Evolutionary conservation across 2,329 filamentous ascomycete species (phyloP).

Genomic region (Penicillium sp.): DNA sequence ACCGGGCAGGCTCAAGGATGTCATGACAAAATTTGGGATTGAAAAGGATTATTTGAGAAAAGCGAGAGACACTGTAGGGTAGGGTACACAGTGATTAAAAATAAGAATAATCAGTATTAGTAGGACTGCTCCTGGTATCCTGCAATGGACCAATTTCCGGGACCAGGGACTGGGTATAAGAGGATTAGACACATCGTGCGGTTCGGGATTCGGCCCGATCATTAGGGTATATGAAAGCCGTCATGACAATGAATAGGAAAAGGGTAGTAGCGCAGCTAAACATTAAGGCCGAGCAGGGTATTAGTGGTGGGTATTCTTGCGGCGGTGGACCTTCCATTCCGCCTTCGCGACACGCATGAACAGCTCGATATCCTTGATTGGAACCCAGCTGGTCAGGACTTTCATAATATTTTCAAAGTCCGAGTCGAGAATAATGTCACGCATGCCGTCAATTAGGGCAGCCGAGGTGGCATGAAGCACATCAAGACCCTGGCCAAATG

Average conservation of each 20-base stretch:
- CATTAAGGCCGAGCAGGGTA: background rate
- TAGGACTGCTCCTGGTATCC: background rate
- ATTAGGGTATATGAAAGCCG: constrained; percentile 24
- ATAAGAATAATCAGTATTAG: background rate
- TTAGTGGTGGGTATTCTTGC: constrained; percentile 39
- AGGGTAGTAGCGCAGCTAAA: background rate
- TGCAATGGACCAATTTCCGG: constrained; percentile 2
- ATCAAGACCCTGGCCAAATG: constrained; percentile 68
- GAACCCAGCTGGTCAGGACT: constrained; percentile 87
- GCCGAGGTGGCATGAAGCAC: constrained; percentile 86
- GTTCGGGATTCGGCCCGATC: constrained; percentile 13
- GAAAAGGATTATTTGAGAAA: constrained; percentile 1
- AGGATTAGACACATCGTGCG: constrained; percentile 19
- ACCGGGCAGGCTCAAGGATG: background rate
- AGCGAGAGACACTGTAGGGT: background rate
- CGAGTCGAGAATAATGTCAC: constrained; percentile 82
- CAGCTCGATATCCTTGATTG: constrained; percentile 88
- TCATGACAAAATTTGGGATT: background rate
- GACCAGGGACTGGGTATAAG: constrained; percentile 17
- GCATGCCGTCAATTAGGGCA: constrained; percentile 84
- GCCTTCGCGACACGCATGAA: constrained; percentile 86
- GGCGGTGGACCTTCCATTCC: constrained; percentile 72
- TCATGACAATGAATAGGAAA: constrained; percentile 12
- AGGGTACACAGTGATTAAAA: constrained; percentile 6
- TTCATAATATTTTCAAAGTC: constrained; percentile 99